A percentile compares a stretch with the other conserved stretches of the same genome.
phyloP scores from a whole-genome alignment of 345 rosid species.

The Aegle marmelos region DNA sequence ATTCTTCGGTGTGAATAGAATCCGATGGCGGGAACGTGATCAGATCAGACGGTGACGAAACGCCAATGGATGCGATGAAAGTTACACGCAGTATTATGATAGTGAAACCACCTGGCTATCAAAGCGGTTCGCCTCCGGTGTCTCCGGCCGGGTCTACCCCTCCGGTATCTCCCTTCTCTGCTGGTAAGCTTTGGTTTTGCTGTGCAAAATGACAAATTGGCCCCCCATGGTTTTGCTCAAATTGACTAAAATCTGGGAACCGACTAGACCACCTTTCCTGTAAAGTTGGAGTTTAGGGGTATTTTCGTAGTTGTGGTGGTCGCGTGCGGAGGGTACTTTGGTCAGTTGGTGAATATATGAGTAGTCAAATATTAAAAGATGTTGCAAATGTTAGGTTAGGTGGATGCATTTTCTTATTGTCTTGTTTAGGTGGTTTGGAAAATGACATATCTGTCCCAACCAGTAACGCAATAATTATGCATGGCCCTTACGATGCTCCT shows the following conservation, averaged over 20 bases:
- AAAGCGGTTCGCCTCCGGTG: conserved; percentile 65
- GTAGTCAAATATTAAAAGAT: neutral
- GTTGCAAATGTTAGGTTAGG: conserved; percentile 9
- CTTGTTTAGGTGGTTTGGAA: neutral
- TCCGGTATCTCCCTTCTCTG: conserved; percentile 83
- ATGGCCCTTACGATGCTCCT: neutral
- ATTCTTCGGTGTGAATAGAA: conserved; percentile 38
- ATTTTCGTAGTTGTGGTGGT: neutral
- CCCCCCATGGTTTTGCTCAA: neutral
- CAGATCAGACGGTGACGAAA: conserved; percentile 49
- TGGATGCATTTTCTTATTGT: neutral
- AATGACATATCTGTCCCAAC: conserved; percentile 21
- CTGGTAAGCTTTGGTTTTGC: conserved; percentile 48
- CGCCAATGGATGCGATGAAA: conserved; percentile 41
- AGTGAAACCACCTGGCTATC: conserved; percentile 83
- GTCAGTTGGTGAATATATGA: conserved; percentile 10
- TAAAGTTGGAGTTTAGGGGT: neutral
- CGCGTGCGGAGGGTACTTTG: conserved; percentile 25
- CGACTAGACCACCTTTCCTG: neutral
- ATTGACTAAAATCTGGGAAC: neutral
- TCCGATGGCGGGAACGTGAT: conserved; percentile 46
- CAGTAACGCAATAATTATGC: neutral
- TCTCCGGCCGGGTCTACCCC: conserved; percentile 91
- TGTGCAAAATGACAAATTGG: neutral
- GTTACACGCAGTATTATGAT: conserved; percentile 90